A percentile compares a stretch with the other conserved stretches of the same genome.
Conservation (phyloP, 2,329 filamentous ascomycete species). For the Alternaria novae-zelandiae region DNA sequence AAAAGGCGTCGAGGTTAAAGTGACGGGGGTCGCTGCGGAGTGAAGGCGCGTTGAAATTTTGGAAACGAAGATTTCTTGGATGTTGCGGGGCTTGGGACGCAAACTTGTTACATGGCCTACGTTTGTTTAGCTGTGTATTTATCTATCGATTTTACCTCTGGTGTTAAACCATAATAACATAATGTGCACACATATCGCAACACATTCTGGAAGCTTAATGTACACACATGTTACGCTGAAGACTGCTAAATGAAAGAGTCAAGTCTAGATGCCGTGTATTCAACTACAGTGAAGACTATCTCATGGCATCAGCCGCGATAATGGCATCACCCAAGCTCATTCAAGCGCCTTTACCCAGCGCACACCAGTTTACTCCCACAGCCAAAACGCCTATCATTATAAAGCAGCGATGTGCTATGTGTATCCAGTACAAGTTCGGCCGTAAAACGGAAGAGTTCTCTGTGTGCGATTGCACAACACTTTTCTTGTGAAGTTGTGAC, state of each 20-base stretch:
- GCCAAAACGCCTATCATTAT: conserved; percentile 21
- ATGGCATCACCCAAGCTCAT: conserved; percentile 12
- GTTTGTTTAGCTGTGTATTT: not conserved
- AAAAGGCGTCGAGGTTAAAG: not conserved
- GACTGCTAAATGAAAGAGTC: not conserved
- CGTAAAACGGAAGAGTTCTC: not conserved
- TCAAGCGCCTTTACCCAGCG: conserved; percentile 10
- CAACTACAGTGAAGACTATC: not conserved
- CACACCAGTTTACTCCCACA: conserved; percentile 2
- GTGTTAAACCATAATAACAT: not conserved
- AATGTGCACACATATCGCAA: not conserved
- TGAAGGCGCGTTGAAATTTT: not conserved
- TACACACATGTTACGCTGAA: not conserved
- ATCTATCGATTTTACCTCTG: no score
- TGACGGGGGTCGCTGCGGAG: not conserved
- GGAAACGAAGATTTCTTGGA: not conserved
- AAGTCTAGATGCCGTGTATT: not conserved
- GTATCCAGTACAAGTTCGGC: not conserved
- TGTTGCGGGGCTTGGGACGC: not conserved
- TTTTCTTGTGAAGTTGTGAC: not conserved
- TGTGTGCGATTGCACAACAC: not conserved
- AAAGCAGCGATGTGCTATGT: conserved; percentile 1
- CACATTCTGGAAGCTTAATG: not conserved
- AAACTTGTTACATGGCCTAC: not conserved
- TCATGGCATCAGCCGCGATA: not conserved